Evolutionary conservation across 352 stramenopile species (phyloP).

Genomic region (Phytophthora podocarpi): DNA sequence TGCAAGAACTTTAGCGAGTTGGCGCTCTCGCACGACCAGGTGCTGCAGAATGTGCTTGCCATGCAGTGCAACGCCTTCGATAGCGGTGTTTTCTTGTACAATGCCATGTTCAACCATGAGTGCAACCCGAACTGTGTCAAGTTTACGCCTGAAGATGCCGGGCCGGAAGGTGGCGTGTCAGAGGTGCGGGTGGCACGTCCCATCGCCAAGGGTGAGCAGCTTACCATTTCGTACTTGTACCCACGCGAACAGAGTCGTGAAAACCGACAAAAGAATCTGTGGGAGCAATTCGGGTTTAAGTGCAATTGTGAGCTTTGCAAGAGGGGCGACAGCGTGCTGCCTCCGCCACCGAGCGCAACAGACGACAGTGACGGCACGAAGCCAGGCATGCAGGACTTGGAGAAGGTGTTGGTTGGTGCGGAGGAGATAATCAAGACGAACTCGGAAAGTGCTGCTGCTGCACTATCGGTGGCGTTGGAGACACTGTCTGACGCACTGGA

Average conservation of each 20-base stretch:
- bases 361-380: constrained; percentile 22
- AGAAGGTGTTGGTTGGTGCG: constrained; percentile 60
- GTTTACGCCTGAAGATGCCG: constrained; percentile 69
- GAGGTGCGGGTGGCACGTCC: constrained; percentile 90
- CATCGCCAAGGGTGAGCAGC: constrained; percentile 86
- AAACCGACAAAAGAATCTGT: constrained; percentile 78
- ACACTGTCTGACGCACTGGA: constrained; percentile 83
- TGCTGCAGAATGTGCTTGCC: constrained; percentile 89
- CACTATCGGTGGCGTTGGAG: constrained; percentile 76
- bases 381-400: constrained; percentile 58
- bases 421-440: constrained; percentile 70
- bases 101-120: constrained; percentile 95
- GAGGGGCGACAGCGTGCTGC: constrained; percentile 73
- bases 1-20: constrained; percentile 52
- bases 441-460: constrained; percentile 44
- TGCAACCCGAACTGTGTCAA: constrained; percentile 96
- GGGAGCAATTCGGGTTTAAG: constrained; percentile 93
- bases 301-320: constrained; percentile 71
- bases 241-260: constrained; percentile 89
- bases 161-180: constrained; percentile 66
- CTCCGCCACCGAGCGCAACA: constrained; percentile 29
- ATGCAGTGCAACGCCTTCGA: constrained; percentile 96
- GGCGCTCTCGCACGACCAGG: constrained; percentile 60
- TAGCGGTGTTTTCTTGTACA: constrained; percentile 93
- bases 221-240: constrained; percentile 95